These are phyloP conservation scores for Arxiozyma slooffiae DNA, from an alignment of 1,139 yeast species.

Conservation along the genomic window DNA sequence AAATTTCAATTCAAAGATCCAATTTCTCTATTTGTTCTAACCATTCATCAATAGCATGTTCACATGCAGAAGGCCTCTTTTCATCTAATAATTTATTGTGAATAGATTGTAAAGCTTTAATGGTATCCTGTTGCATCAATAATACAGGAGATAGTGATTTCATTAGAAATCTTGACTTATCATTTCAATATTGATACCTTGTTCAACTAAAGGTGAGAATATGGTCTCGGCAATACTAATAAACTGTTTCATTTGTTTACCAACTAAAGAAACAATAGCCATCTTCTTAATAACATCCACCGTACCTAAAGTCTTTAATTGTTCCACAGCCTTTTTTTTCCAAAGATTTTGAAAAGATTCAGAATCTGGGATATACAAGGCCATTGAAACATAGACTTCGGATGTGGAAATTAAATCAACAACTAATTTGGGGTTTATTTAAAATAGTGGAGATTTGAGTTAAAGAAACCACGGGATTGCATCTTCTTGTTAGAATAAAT, in stretches of 20 bases:
- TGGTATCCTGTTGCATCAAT: constrained; percentile 73
- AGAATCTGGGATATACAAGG: constrained; percentile 69
- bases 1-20: constrained; percentile 11
- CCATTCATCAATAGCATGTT: constrained; percentile 27
- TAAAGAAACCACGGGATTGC: constrained; percentile 84
- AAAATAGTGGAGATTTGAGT: constrained; percentile 82
- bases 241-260: constrained; percentile 92
- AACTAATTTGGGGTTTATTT: constrained; percentile 74
- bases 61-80: constrained; percentile 13
- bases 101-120: constrained; percentile 76
- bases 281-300: constrained; percentile 81
- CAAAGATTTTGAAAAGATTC: constrained; percentile 44
- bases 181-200: constrained; percentile 90
- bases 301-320: constrained; percentile 69
- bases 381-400: constrained; percentile 97
- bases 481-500: constrained; percentile 91
- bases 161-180: constrained; percentile 97
- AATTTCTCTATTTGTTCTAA: constrained; percentile 28
- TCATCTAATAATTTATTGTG: constrained; percentile 65
- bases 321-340: constrained; percentile 66
- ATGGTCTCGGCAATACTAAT: constrained; percentile 96
- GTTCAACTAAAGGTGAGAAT: constrained; percentile 91
- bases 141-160: constrained; percentile 91
- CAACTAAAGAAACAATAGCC: constrained; percentile 89
- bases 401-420: constrained; percentile 95